phyloP scores from a whole-genome alignment of 2,329 filamentous ascomycete species.

The Fusarium sp. region DNA sequence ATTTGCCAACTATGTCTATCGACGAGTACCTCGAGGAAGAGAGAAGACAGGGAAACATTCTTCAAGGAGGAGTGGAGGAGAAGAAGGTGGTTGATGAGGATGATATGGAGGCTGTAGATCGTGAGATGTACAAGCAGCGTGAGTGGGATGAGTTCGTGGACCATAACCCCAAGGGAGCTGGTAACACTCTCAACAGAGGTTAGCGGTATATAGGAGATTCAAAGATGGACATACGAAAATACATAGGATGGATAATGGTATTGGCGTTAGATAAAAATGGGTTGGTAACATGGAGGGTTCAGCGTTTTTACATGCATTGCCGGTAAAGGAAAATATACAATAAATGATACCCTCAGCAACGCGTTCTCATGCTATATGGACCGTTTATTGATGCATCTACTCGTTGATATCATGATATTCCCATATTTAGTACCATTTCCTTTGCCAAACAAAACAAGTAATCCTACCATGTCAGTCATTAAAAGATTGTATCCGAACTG shows the following conservation, averaged over 20 bases:
- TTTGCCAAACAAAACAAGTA: neutral
- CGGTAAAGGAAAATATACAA: slow-evolving; percentile 20
- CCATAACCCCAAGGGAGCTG: slow-evolving; percentile 84
- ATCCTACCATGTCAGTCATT: slow-evolving; percentile 5
- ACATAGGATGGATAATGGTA: slow-evolving; percentile 17
- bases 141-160: slow-evolving; percentile 97
- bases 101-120: slow-evolving; percentile 86
- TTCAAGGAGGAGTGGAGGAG: slow-evolving; percentile 88
- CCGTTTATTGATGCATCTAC: slow-evolving; percentile 5
- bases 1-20: slow-evolving; percentile 95
- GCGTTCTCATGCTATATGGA: neutral
- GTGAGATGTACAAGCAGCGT: slow-evolving; percentile 91
- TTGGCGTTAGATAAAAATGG: slow-evolving; percentile 25
- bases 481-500: slow-evolving; percentile 20
- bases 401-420: neutral
- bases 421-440: slow-evolving; percentile 5
- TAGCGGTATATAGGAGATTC: slow-evolving; percentile 38
- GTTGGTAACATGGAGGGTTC: slow-evolving; percentile 9
- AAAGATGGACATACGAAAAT: neutral
- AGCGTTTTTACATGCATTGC: slow-evolving; percentile 26
- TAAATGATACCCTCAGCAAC: slow-evolving; percentile 25
- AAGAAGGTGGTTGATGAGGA: slow-evolving; percentile 87
- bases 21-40: slow-evolving; percentile 98
- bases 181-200: slow-evolving; percentile 86
- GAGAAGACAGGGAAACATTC: slow-evolving; percentile 82